Evolutionary conservation across 2,329 filamentous ascomycete species (phyloP), one percentile per base, ranked within the genome.

Genomic region (Alternaria angustiovoidea): DNA sequence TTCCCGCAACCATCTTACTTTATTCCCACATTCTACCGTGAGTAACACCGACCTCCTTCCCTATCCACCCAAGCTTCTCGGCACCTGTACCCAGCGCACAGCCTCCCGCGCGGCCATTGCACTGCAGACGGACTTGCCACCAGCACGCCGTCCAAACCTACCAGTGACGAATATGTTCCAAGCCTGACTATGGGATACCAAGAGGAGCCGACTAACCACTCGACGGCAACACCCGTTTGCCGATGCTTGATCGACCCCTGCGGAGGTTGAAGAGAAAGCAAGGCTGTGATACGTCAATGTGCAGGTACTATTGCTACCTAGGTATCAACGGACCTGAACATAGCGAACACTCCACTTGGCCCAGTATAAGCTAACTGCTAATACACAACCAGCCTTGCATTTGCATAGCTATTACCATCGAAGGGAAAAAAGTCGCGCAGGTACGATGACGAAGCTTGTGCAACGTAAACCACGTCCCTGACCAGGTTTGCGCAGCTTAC

Each of bases 61-160:
- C 30, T 14, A 49, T 49, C 30, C 20, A 38, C 32, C 32, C 32
- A 49, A 49, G 46, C 20, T 32, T 49, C 30, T n/a, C 46, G 32
- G 30, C 46, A 49, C 30, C 12, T 49, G 46, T 49, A 38, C 32
- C 32, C 32, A 49, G 46, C 32, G 46, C 46, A 36, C 46, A 49
- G 46, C 46, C 46, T 49, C 46, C 30, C 20, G 32, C 46, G 32
- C 20, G 46, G 14, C 46, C 46, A 49, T 49, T 24, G 46, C 46
- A 38, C 26, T 49, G 46, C 46, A 49, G 46, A 49, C 7, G 16
- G 46, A 38, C 14, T 48, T 36, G 46, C 46, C 46, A 49, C 30
- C 32, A 49, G 20, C 32, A 49, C 46, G 32, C 46, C 46, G 46
- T 49, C 46, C 46, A 49, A 49, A 36, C 46, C 46, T 49, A 49